Conservation (phyloP, 106 monocot species). For the Dioscorea alata region DNA sequence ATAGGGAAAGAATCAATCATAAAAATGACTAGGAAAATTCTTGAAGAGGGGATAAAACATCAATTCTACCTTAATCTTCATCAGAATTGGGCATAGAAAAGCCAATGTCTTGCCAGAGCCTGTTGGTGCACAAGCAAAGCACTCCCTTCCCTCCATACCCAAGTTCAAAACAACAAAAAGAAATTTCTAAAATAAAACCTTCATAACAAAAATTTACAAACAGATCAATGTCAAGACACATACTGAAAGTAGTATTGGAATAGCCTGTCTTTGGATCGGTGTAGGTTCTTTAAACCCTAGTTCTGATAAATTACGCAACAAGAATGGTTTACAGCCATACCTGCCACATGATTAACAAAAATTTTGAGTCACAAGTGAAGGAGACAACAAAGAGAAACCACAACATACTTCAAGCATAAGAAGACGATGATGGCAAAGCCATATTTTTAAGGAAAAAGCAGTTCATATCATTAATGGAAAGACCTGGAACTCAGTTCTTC, state of each 20-base stretch:
- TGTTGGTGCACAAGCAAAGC: slow-evolving; percentile 98
- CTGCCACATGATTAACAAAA: slow-evolving; percentile 14
- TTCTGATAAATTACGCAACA: slow-evolving; percentile 58
- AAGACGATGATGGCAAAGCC: too few species aligned
- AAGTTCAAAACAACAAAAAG: background rate
- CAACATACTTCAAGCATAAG: too few species aligned
- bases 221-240: slow-evolving; percentile 13
- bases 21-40: too few species aligned
- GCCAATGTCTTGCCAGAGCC: slow-evolving; percentile 99
- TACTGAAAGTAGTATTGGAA: slow-evolving; percentile 90
- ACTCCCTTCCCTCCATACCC: slow-evolving; percentile 62
- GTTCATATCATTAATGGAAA: background rate
- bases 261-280: slow-evolving; percentile 97
- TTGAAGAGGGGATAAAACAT: too few species aligned
- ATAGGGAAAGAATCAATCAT: slow-evolving; percentile 12
- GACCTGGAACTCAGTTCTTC: slow-evolving; percentile 72
- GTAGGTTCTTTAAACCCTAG: slow-evolving; percentile 89
- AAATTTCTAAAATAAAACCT: background rate
- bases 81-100: slow-evolving; percentile 80
- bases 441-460: too few species aligned
- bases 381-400: too few species aligned
- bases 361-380: too few species aligned
- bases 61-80: slow-evolving; percentile 86
- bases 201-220: background rate
- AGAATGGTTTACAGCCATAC: slow-evolving; percentile 78